A percentile compares a stretch with the other conserved stretches of the same genome.
phyloP scores from a whole-genome alignment of 352 stramenopile genomes.

The Phytophthora cactorum region DNA sequence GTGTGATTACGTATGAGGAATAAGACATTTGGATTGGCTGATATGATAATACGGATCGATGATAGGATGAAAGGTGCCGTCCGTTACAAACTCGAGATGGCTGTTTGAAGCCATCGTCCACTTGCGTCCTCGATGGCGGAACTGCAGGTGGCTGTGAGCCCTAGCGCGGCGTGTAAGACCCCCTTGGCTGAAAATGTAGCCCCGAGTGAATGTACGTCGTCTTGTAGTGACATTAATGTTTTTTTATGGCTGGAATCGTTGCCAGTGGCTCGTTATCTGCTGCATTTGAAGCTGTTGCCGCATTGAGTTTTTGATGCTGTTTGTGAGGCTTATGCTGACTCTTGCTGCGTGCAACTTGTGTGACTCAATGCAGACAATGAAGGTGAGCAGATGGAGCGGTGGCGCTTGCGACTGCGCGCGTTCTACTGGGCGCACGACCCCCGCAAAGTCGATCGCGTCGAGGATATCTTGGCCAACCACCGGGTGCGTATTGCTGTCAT shows the following conservation, averaged over 20 bases:
- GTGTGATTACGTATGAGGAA: conserved; percentile 14
- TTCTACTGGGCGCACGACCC: conserved; percentile 83
- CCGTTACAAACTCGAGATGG: conserved; percentile 1
- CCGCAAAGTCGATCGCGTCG: conserved; percentile 67
- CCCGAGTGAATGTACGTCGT: conserved; percentile 19
- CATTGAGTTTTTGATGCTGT: not conserved
- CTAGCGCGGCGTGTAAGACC: not conserved
- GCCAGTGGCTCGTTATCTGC: conserved; percentile 8
- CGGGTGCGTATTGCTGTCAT: conserved; percentile 26
- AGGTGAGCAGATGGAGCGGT: conserved; percentile 24
- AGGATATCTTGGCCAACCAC: conserved; percentile 57
- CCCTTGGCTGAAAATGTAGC: not conserved
- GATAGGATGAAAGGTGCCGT: conserved; percentile 8
- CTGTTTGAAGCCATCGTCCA: conserved; percentile 12
- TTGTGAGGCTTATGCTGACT: conserved; percentile 4
- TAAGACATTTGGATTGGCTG: conserved; percentile 18
- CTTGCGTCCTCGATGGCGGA: conserved; percentile 16
- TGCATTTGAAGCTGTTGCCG: conserved; percentile 2
- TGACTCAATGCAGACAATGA: conserved; percentile 12
- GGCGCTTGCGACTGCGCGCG: conserved; percentile 50
- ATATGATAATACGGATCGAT: not conserved
- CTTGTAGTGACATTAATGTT: not conserved
- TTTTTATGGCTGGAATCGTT: conserved; percentile 2
- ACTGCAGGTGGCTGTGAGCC: not conserved
- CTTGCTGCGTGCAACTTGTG: not conserved